phyloP scores from a whole-genome alignment of 306 rosid genomes.

The Corylus avellana region DNA sequence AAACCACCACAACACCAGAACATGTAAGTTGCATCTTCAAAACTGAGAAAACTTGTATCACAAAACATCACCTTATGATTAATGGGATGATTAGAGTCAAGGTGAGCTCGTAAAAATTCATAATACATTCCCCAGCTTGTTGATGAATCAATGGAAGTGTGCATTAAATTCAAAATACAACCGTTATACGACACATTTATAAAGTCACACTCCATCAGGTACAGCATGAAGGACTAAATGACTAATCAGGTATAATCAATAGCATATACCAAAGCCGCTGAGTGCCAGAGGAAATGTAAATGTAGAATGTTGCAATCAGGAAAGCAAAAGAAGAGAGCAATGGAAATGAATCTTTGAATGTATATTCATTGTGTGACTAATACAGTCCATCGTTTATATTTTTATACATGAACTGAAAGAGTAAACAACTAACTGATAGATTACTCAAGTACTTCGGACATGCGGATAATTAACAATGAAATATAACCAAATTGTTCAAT shows the following conservation, averaged over 20 bases:
- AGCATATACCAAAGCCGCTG: background rate
- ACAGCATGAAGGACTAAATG: background rate
- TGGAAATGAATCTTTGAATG: too few relatives aligned
- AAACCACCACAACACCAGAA: background rate
- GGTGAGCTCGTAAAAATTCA: background rate
- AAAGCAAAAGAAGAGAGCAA: too few relatives aligned
- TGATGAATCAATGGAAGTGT: background rate
- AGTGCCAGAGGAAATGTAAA: background rate
- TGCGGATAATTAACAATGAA: background rate
- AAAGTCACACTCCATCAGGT: background rate
- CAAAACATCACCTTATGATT: background rate
- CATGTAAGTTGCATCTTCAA: too few relatives aligned
- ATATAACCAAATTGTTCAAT: background rate
- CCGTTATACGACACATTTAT: background rate
- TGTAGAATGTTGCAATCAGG: too few relatives aligned
- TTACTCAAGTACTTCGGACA: background rate
- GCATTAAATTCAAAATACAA: background rate
- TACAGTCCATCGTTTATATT: too few relatives aligned
- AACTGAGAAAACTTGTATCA: background rate
- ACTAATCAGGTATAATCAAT: background rate
- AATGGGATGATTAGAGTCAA: background rate
- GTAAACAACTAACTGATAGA: too few relatives aligned
- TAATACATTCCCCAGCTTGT: background rate
- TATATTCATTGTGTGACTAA: too few relatives aligned
- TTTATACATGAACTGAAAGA: too few relatives aligned